These are phyloP conservation scores for Mycena citricolor DNA, from an alignment of 1,284 basidiomycete genomes.

Conservation along the genomic window DNA sequence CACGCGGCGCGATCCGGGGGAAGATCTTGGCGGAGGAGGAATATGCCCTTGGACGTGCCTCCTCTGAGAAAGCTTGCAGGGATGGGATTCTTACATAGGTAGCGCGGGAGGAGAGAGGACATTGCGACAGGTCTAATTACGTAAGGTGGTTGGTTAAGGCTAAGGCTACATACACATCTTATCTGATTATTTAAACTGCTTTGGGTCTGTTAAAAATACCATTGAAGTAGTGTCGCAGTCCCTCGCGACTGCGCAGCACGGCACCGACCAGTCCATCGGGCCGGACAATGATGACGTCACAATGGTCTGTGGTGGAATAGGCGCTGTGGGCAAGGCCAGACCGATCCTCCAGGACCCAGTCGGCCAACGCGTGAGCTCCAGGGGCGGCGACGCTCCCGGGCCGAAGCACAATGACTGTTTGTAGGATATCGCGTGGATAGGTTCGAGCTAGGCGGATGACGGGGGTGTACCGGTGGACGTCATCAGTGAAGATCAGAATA, in stretches of 20 bases:
- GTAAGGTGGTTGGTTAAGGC: no score
- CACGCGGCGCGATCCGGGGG: constrained; percentile 51
- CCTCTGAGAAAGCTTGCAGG: constrained; percentile 67
- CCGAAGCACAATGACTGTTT: constrained; percentile 24
- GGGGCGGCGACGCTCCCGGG: constrained; percentile 14
- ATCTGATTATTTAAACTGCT: no score
- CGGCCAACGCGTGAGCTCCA: constrained; percentile 20
- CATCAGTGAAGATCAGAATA: constrained; percentile 21
- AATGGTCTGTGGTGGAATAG: constrained; percentile 34
- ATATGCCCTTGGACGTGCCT: constrained; percentile 80
- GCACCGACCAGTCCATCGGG: constrained; percentile 41
- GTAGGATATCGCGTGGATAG: constrained; percentile 10
- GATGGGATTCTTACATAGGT: constrained; percentile 36
- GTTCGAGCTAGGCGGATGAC: constrained; percentile 5
- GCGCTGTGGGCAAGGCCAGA: constrained; percentile 37
- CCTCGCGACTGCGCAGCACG: constrained; percentile 29
- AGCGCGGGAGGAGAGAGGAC: not conserved
- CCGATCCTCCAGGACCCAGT: constrained; percentile 37
- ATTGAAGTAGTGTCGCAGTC: constrained; percentile 32
- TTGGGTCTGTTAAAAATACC: constrained; percentile 21
- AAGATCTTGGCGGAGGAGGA: constrained; percentile 53
- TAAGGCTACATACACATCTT: no score
- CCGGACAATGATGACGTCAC: constrained; percentile 31
- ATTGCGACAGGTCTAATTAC: no score
- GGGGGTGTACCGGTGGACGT: constrained; percentile 14